Percentiles rank a stretch among this genome's conserved stretches.
phyloP scores from a whole-genome alignment of 2,329 filamentous ascomycete genomes.

The Thelonectria discophora region DNA sequence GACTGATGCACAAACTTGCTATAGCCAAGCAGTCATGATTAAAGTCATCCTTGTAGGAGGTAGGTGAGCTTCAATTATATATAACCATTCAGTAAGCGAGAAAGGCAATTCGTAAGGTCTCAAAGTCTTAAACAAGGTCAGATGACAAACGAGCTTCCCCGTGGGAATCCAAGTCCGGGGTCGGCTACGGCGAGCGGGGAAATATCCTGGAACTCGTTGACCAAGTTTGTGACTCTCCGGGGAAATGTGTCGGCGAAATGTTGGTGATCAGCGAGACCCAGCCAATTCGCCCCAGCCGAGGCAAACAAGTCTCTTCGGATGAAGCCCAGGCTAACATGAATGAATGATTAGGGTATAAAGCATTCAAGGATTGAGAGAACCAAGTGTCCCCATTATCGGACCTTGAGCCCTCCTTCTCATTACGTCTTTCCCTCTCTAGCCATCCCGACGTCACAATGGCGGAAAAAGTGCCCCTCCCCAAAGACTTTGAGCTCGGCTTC shows the following conservation, averaged over 20 bases:
- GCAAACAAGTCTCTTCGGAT: neutral
- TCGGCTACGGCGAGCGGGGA: constrained; percentile 28
- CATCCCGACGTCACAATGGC: neutral
- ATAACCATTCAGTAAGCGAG: neutral
- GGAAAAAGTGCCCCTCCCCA: constrained; percentile 38
- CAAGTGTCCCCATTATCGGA: neutral
- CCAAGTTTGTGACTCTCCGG: neutral
- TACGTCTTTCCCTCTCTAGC: constrained; percentile 1
- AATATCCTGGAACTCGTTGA: constrained; percentile 3
- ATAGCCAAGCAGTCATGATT: neutral
- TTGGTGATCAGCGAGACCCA: constrained; percentile 8
- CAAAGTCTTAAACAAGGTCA: neutral
- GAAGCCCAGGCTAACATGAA: neutral
- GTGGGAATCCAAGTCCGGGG: constrained; percentile 28
- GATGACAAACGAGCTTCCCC: constrained; percentile 29
- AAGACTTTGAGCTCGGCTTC: constrained; percentile 1
- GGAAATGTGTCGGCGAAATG: constrained; percentile 1
- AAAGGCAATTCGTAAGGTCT: neutral
- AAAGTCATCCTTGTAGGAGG: neutral
- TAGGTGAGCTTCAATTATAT: constrained; percentile 26
- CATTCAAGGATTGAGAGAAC: constrained; percentile 1
- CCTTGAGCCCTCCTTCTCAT: constrained; percentile 1
- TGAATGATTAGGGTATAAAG: constrained; percentile 8
- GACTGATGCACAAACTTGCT: neutral
- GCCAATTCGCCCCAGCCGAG: neutral